Conservation (phyloP, 768 basidiomycete species). For the Flagelloscypha sp. region DNA sequence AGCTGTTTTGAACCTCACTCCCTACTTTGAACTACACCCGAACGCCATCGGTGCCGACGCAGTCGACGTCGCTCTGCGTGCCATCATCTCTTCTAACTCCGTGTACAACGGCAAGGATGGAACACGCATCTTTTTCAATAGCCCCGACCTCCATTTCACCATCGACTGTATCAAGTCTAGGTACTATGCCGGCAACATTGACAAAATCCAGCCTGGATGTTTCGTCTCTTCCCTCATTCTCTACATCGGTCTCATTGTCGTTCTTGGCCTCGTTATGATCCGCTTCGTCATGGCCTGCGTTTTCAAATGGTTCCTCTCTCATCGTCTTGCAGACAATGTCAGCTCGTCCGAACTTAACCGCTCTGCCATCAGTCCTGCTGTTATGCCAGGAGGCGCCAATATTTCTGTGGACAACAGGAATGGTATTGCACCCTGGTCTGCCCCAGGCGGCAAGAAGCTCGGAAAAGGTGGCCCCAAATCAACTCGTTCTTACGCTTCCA, state of each 20-base stretch:
- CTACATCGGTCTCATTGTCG: constrained; percentile 84
- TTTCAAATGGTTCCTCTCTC: constrained; percentile 95
- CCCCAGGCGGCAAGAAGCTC: constrained; percentile 41
- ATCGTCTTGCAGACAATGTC: constrained; percentile 70
- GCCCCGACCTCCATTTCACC: constrained; percentile 51
- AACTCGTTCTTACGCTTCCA: constrained; percentile 45
- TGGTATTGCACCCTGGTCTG: constrained; percentile 94
- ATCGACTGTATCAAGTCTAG: constrained; percentile 77
- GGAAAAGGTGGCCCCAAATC: constrained; percentile 35
- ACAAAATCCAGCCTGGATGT: constrained; percentile 94
- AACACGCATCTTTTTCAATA: constrained; percentile 78
- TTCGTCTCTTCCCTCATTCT: constrained; percentile 86
- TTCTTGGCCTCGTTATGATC: constrained; percentile 81
- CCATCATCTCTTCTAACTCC: constrained; percentile 44
- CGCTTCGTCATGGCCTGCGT: constrained; percentile 95
- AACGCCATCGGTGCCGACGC: constrained; percentile 59
- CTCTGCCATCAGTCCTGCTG: constrained; percentile 86
- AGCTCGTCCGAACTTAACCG: constrained; percentile 64
- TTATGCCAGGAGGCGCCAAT: constrained; percentile 95
- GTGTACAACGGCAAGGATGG: constrained; percentile 73
- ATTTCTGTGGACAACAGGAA: constrained; percentile 83
- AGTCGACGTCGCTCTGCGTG: constrained; percentile 79
- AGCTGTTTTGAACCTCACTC: constrained; percentile 84
- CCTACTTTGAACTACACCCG: constrained; percentile 74
- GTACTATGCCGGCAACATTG: constrained; percentile 91